Evolutionary conservation across 73 alveolate species (phyloP).

Genomic region (Paramecium tetraurelia): DNA sequence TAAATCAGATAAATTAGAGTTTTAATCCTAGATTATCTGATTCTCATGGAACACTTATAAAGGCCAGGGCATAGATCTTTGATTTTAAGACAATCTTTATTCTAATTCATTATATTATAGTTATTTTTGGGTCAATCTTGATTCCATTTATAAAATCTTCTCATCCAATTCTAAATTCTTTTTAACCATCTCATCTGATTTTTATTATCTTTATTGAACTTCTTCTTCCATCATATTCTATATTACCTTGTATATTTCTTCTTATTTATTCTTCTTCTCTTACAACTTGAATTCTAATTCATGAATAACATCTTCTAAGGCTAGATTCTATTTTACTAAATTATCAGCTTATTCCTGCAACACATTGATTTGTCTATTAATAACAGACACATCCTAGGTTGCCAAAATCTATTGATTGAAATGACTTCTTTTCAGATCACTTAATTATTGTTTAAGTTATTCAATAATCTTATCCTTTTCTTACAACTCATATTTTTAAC

Average conservation of each 20-base stretch:
- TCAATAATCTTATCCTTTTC: not conserved
- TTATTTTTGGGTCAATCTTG: not conserved
- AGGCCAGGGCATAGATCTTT: not conserved
- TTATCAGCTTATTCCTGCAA: not conserved
- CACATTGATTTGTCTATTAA: not conserved
- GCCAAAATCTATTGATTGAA: not conserved
- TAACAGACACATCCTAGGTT: not conserved
- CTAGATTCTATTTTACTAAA: not conserved
- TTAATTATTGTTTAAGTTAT: not conserved
- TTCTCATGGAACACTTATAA: not conserved
- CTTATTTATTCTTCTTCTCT: not conserved
- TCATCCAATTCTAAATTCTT: slow-evolving; percentile 20
- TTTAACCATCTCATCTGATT: slow-evolving; percentile 10
- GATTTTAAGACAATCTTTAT: not conserved
- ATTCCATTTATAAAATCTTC: not conserved
- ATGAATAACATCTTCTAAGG: slow-evolving; percentile 14
- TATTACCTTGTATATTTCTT: not conserved
- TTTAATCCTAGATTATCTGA: not conserved
- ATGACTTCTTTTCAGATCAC: not conserved
- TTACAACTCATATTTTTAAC: not conserved
- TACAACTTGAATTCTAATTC: not conserved
- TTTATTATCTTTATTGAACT: not conserved
- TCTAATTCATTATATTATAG: not conserved
- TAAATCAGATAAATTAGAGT: not conserved
- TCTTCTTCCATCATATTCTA: not conserved